phyloP scores from a whole-genome alignment of 257 asterid genomes.

The Solanum clarkiae region DNA sequence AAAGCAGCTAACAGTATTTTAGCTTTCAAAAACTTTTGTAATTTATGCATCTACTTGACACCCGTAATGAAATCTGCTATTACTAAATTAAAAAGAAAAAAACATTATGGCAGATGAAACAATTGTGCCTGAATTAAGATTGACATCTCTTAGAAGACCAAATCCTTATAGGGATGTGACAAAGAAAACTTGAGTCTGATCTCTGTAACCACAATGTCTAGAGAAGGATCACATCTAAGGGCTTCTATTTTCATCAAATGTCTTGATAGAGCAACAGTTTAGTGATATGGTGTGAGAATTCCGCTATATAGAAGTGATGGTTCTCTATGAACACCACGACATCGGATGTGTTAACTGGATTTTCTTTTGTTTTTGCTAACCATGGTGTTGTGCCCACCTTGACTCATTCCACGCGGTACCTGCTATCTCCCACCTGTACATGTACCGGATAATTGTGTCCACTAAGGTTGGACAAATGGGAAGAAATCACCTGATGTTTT shows the following conservation, averaged over 20 bases:
- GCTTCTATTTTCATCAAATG: neutral
- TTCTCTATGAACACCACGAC: neutral
- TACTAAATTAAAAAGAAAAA: neutral
- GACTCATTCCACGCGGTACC: too few relatives aligned
- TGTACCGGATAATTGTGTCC: too few relatives aligned
- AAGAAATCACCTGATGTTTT: too few relatives aligned
- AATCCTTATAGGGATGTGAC: neutral
- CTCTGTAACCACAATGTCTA: neutral
- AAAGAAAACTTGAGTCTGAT: neutral
- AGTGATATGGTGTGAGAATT: neutral
- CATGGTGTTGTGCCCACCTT: neutral
- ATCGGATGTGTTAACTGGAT: neutral
- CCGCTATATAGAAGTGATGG: neutral
- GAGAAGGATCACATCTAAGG: neutral
- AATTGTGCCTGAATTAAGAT: neutral
- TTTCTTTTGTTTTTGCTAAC: neutral
- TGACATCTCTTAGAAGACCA: neutral
- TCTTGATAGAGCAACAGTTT: neutral
- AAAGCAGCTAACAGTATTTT: neutral
- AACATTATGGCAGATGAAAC: neutral
- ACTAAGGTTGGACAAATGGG: too few relatives aligned
- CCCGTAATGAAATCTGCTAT: neutral
- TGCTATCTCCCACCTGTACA: too few relatives aligned
- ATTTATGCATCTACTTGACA: neutral
- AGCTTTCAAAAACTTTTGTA: neutral